These are phyloP conservation scores for Aspergillus ibericus DNA, from an alignment of 2,329 filamentous ascomycete genomes.

Conservation along the genomic window DNA sequence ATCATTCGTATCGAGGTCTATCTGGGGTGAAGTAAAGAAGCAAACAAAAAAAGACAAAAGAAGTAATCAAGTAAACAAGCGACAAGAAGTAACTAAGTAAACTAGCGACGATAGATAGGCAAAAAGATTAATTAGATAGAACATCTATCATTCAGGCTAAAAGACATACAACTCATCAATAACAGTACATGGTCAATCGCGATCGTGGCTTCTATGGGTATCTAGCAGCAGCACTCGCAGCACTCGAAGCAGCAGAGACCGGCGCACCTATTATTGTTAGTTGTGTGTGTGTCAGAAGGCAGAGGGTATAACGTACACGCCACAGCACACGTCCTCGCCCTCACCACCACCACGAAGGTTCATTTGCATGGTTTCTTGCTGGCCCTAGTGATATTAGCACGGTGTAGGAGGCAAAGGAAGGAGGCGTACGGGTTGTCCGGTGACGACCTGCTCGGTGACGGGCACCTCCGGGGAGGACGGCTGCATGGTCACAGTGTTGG, in stretches of 20 bases:
- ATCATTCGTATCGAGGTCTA: too few relatives aligned
- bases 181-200: background rate
- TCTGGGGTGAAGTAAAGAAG: too few relatives aligned
- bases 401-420: background rate
- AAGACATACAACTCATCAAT: background rate
- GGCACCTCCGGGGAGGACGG: constrained; percentile 22
- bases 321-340: constrained; percentile 24
- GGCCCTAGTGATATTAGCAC: background rate
- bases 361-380: constrained; percentile 18
- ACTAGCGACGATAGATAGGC: too few relatives aligned
- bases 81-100: too few relatives aligned
- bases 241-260: constrained; percentile 22
- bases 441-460: constrained; percentile 18
- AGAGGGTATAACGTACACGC: constrained; percentile 19
- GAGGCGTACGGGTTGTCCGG: constrained; percentile 20
- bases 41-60: too few relatives aligned
- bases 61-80: too few relatives aligned
- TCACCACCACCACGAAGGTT: constrained; percentile 23
- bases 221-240: constrained; percentile 25
- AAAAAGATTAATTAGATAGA: too few relatives aligned
- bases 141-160: too few relatives aligned
- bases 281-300: background rate
- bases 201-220: background rate
- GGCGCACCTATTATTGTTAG: constrained; percentile 16
- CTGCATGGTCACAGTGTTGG: constrained; percentile 24